Conservation (phyloP, 1,139 yeast species). For the Debaryomyces udenii region DNA sequence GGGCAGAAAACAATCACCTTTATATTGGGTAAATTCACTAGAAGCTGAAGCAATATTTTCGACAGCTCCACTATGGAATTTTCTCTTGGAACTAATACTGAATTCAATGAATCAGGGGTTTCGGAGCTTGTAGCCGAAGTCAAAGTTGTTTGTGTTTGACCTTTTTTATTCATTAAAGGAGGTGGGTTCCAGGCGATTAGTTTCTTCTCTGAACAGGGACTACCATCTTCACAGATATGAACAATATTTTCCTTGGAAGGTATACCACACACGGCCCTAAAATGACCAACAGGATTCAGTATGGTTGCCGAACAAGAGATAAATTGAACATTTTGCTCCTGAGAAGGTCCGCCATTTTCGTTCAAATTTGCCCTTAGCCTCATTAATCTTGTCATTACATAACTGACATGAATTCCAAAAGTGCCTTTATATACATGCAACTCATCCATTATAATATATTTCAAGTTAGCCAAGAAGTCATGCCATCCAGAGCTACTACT, state of each 20-base stretch:
- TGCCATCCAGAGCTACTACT: constrained; percentile 54
- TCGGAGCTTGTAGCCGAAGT: constrained; percentile 10
- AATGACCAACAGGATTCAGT: constrained; percentile 68
- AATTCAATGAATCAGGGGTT: constrained; percentile 16
- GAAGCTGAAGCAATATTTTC: constrained; percentile 62
- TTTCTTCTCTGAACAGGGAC: constrained; percentile 79
- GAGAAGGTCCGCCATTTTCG: constrained; percentile 10
- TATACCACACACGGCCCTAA: constrained; percentile 73
- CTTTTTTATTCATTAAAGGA: constrained; percentile 62
- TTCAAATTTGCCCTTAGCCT: constrained; percentile 20
- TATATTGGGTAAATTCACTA: constrained; percentile 51
- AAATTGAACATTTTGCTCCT: constrained; percentile 46
- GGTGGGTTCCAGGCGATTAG: constrained; percentile 83
- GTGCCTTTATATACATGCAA: constrained; percentile 87
- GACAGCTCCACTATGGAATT: constrained; percentile 79
- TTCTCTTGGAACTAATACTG: constrained; percentile 52
- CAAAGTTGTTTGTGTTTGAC: constrained; percentile 34
- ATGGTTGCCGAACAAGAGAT: constrained; percentile 95
- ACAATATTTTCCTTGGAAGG: constrained; percentile 42
- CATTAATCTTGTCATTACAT: constrained; percentile 72
- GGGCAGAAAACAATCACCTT: constrained; percentile 90
- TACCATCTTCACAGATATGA: constrained; percentile 76
- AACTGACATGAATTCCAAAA: constrained; percentile 90
- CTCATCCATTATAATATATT: constrained; percentile 84
- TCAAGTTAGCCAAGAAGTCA: constrained; percentile 62